Conservation (phyloP, 169 alveolate species). For the Plasmodium relictum region DNA sequence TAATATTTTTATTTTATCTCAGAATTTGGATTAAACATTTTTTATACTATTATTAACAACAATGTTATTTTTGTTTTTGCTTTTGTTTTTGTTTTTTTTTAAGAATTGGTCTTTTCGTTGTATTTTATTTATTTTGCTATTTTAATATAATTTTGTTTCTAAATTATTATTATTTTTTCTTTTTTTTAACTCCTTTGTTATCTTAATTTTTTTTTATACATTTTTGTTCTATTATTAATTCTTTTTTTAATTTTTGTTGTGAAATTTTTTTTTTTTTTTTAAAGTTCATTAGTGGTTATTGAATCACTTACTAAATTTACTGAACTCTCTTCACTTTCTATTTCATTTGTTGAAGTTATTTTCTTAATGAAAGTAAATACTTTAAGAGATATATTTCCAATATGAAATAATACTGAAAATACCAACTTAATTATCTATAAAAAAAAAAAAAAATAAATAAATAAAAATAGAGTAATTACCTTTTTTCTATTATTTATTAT, state of each 20-base stretch:
- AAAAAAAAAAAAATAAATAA: slow-evolving; percentile 1
- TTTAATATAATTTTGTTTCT: too few species aligned
- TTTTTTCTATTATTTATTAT: background rate
- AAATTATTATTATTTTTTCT: too few species aligned
- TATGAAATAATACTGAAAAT: slow-evolving; percentile 26
- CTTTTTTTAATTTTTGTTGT: too few species aligned
- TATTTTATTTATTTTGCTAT: background rate
- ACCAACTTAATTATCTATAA: slow-evolving; percentile 30
- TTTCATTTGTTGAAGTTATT: background rate
- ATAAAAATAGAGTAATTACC: too few species aligned
- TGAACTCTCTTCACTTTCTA: slow-evolving; percentile 6
- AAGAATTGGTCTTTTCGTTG: background rate
- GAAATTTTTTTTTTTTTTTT: background rate
- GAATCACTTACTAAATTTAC: slow-evolving; percentile 7
- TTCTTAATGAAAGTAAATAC: slow-evolving; percentile 22
- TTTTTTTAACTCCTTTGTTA: background rate
- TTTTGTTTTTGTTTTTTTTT: background rate
- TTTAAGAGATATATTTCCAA: background rate
- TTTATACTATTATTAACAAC: background rate
- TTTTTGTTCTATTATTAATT: background rate
- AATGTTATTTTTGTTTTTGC: background rate
- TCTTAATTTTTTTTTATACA: background rate
- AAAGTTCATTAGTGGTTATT: slow-evolving; percentile 1
- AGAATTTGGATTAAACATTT: background rate
- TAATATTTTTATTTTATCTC: background rate